Evolutionary conservation across 345 rosid genomes (phyloP), one percentile per base, ranked within the genome.

Genomic region (Melaleuca quinquenervia): DNA sequence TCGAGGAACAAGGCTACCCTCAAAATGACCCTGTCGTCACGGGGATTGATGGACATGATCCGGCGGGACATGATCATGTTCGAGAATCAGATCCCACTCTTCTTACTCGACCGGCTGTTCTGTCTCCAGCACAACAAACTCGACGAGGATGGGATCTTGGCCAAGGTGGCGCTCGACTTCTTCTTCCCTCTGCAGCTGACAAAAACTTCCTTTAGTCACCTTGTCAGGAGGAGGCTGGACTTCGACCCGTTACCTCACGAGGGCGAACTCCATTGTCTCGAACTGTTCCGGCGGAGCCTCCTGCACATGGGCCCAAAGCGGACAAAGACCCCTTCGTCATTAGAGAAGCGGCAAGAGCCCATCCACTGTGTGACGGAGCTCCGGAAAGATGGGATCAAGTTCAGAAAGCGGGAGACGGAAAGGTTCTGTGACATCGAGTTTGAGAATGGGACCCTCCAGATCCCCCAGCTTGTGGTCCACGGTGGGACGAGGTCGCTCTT

Each of bases 401-500:
- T 94, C 91, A 90, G 88, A 91, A 93, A 90, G 84, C 89, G 94
- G 84, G 94, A 90, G 90, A 95, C 98, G 3, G 95, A 93, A 86
- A 91, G 98, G 64, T 96, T 96, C 88, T 96, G 98, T 98, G 96
- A 94, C 89, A 89, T 96, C 10, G 90, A 89, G 86, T 96, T 96
- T 91, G 87, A 93, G 86, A 90, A 94, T 70, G 99, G 99, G 49
- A 90, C 90, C 51, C 92, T 96, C 22, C 83, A 85, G 49, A 91
- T 96, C 75, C 98, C 98, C 12, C 89, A 98, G 60, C 92, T 96
- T 58, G 90, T 95, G 86, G 91, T 95, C 86, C 99, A 94, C 86
- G 98, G 95, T 32, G 98, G 99, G 55, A 96, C 99, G 41, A 93
- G 91, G 83, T 95, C 99, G 6, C 94, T 96, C 6, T 95, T 96